Evolutionary conservation across 2,329 filamentous ascomycete species (phyloP).

Genomic region (Dothistroma septosporum): DNA sequence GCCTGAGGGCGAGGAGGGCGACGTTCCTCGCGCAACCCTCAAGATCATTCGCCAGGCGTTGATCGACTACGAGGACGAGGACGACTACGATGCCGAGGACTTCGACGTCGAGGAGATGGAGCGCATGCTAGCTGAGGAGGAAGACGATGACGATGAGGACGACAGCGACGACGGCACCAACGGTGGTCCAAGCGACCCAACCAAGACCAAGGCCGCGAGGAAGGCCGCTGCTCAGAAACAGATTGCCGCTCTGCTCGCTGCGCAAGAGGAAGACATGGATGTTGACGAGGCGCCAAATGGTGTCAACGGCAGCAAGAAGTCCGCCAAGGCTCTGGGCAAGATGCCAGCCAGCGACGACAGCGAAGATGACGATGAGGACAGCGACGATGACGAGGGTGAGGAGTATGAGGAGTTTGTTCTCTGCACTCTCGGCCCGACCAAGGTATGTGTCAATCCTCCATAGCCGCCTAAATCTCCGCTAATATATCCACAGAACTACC

Average conservation of each 20-base stretch:
- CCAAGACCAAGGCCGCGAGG: slow-evolving; percentile 83
- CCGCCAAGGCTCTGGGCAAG: slow-evolving; percentile 67
- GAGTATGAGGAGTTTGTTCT: slow-evolving; percentile 86
- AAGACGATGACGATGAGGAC: slow-evolving; percentile 51
- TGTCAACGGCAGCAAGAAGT: slow-evolving; percentile 58
- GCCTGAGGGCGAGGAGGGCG: slow-evolving; percentile 41
- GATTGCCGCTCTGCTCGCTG: slow-evolving; percentile 62
- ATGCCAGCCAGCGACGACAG: slow-evolving; percentile 51
- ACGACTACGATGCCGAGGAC: slow-evolving; percentile 61
- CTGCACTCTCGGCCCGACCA: slow-evolving; percentile 90
- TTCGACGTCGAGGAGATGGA: slow-evolving; percentile 50
- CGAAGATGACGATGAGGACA: slow-evolving; percentile 47
- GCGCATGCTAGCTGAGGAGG: slow-evolving; percentile 47
- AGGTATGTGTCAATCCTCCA: slow-evolving; percentile 55
- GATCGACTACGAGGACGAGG: slow-evolving; percentile 59
- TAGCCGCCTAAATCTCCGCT: slow-evolving; percentile 18
- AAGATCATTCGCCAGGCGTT: slow-evolving; percentile 77
- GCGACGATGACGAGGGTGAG: slow-evolving; percentile 59
- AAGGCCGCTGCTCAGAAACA: slow-evolving; percentile 73
- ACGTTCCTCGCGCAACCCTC: slow-evolving; percentile 72
- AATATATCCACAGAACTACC: slow-evolving; percentile 67
- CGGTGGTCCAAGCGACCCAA: slow-evolving; percentile 84
- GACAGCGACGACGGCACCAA: slow-evolving; percentile 65
- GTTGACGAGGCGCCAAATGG: slow-evolving; percentile 59
- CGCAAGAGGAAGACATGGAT: slow-evolving; percentile 70